phyloP scores from a whole-genome alignment of 208 protist species.

The Naegleria fowleri region DNA sequence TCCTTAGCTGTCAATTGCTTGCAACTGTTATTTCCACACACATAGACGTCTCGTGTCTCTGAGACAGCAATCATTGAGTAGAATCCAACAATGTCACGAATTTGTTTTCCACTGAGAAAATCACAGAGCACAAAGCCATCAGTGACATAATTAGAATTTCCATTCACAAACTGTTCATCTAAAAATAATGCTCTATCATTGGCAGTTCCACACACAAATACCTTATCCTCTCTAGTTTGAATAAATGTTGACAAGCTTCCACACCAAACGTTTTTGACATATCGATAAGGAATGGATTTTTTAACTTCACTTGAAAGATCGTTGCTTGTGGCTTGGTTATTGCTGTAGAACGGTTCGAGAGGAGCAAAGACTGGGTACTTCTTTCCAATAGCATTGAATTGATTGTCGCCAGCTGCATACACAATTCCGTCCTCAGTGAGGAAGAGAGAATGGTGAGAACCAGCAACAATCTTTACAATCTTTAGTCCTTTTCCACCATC shows the following conservation, averaged over 20 bases:
- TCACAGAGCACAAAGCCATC: not conserved
- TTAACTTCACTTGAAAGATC: not conserved
- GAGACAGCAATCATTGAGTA: slow-evolving; percentile 9
- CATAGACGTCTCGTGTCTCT: not conserved
- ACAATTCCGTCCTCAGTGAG: not conserved
- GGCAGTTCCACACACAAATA: not conserved
- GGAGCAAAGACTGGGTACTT: not conserved
- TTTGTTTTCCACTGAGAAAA: not conserved
- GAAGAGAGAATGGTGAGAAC: not conserved
- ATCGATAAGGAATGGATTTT: not conserved
- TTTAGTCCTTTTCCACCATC: not conserved
- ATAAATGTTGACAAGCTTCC: not conserved
- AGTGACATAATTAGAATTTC: not conserved
- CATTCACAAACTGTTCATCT: not conserved
- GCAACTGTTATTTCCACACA: not conserved
- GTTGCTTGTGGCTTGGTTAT: not conserved
- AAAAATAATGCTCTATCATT: slow-evolving; percentile 5
- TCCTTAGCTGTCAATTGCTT: not conserved
- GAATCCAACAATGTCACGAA: not conserved
- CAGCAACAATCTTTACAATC: not conserved
- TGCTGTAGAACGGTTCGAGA: not conserved
- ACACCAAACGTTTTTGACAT: not conserved
- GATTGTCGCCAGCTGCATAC: not conserved
- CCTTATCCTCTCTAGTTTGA: not conserved
- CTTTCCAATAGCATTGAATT: not conserved